These are phyloP conservation scores for Melampsora larici-populina DNA, from an alignment of 1,284 basidiomycete genomes.

Conservation along the genomic window DNA sequence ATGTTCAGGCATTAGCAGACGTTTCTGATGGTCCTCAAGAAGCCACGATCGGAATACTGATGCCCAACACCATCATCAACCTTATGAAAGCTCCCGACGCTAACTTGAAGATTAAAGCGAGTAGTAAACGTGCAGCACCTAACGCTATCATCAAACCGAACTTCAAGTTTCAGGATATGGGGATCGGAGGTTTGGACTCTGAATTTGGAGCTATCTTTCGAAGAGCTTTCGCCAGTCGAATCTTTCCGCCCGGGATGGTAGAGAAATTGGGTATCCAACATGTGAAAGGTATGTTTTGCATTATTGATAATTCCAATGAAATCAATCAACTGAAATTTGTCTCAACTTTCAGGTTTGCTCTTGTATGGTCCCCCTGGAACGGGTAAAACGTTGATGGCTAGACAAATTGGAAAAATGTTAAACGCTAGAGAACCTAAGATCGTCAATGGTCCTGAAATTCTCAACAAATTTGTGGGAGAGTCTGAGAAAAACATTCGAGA, in stretches of 20 bases:
- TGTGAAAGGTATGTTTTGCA: conserved; percentile 70
- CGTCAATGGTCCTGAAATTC: conserved; percentile 95
- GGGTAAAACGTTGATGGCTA: conserved; percentile 95
- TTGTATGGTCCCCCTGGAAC: conserved; percentile 96
- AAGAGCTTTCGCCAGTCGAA: conserved; percentile 94
- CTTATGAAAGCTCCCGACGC: conserved; percentile 79
- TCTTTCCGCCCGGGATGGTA: conserved; percentile 93
- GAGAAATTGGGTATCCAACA: conserved; percentile 98
- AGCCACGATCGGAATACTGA: conserved; percentile 68
- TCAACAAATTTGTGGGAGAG: conserved; percentile 96
- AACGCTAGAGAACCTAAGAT: conserved; percentile 98
- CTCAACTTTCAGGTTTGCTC: conserved; percentile 68
- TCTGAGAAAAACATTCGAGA: conserved; percentile 99
- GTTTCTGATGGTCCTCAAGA: conserved; percentile 60
- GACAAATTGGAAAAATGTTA: conserved; percentile 99
- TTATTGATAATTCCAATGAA: not conserved
- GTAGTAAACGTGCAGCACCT: conserved; percentile 80
- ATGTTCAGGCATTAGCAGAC: conserved; percentile 55
- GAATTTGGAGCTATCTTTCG: conserved; percentile 98
- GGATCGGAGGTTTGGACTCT: conserved; percentile 92
- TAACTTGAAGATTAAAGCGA: conserved; percentile 84
- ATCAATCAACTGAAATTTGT: not conserved
- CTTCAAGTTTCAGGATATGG: conserved; percentile 99
- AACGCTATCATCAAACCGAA: conserved; percentile 96
- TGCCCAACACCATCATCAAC: conserved; percentile 84